Evolutionary conservation across 2,329 filamentous ascomycete genomes (phyloP), one percentile per base, ranked within the genome.

Genomic region (Didymella pinodella): DNA sequence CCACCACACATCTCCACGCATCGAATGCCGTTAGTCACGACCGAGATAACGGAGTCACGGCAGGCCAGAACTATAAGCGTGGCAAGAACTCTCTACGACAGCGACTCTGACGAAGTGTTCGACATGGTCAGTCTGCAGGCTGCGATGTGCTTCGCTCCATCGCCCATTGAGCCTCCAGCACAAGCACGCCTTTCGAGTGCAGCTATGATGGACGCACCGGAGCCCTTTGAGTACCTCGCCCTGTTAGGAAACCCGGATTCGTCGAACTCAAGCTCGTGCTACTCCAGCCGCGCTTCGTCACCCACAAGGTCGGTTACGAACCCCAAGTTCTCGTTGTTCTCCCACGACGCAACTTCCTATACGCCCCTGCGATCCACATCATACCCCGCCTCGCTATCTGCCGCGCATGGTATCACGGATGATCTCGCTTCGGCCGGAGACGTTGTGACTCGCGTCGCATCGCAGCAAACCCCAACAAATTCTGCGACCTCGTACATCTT

Each of bases 51-150:
- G 2, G 45, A 46, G 11, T 20, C 18, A 4, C 45, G 31, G 6
- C 7, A 40, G 10, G 14, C 18, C 11, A 36, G 48, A n/a, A 14
- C 8, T 11, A 3, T 44, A 3, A 55, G 51, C 16, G 28, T 52
- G 0, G 46, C 34, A 6, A 48, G 47, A 22, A 59, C 51, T 1
- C 8, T 59, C 3, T 52, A 52, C 26, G 51, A 59, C n/a, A 52
- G 47, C 48, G 52, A 52, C 3, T 52, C 52, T 4, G 38, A 51
- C 7, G 48, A 48, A 12, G 12, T n/a, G 1, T 48, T 55, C 12
- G 57, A 55, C n/a, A 48, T 60, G 25, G 36, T 59, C 18, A 46
- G 45, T 16, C 26, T 59, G 1, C 56, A 59, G 14, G 47, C 49
- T 12, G 50, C 49, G 4, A 59, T 51, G n/a, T 54, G 25, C 46